Base-by-base conservation (phyloP, 2,329 filamentous ascomycete species). In the Chaetomiaceae sp. region DNA sequence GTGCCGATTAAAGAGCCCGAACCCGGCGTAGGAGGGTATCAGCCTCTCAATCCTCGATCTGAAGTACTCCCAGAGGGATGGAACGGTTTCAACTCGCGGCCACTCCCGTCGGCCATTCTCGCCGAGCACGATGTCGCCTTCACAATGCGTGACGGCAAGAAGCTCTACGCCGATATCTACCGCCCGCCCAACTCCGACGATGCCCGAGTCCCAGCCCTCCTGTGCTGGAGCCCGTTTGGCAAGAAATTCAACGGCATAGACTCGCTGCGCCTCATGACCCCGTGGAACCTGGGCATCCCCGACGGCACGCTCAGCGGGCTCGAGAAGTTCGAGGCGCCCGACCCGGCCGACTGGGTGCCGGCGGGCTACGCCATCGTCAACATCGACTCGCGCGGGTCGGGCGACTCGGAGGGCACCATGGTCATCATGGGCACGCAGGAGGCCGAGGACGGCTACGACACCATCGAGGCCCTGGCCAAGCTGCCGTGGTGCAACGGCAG, bases 11-110 rank as follows among this genome's bases (percentile, higher is more conserved):
- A 27, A 20, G 12, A 17, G 20, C 39, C 38, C 30, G 39, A 42
- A 15, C 39, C 39, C 19, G 39, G 39, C 10, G 39, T 35, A 8
- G 30, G 39, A 6, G 39, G 39, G 3, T 42, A 42, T 15, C 39
- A 42, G 15, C 30, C 39, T 10, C 29, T 32, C 18, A 42, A 42
- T 22, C 39, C 39, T 26, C 39, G 39, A 30, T 42, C 39, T 1
- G 30, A 35, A 30, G 15, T 42, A n/a, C 39, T 42, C 3, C 39
- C 39, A 30, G 39, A 30, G 6, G 39, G 39, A 18, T 42, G 39
- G 39, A 42, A 42, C 19, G 39, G 39, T 15, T 42, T 42, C 39
- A 35, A 42, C 39, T 42, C 39, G 39, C 39, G 39, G 11, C 30
- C 39, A 11, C 30, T 35, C 8, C 39, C 32, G 20, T 42, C 32